Evolutionary conservation across 805 yeast species (phyloP).

Genomic region (Saitoella complicata): DNA sequence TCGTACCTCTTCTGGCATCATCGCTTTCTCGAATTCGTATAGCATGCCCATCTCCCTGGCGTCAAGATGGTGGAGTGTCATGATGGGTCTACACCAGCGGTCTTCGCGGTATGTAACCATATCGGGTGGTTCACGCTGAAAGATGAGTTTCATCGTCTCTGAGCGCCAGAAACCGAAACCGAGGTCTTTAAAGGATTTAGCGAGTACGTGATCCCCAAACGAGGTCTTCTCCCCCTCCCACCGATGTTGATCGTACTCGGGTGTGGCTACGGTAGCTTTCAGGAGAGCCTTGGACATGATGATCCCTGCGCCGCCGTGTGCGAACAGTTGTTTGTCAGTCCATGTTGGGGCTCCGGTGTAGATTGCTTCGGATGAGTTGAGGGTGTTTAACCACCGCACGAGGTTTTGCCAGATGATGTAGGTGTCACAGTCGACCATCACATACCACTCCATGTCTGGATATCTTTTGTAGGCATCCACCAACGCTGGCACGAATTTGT

Average conservation of each 20-base stretch:
- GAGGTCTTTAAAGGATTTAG: conserved; percentile 13
- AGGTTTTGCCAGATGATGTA: conserved; percentile 19
- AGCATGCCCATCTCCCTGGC: conserved; percentile 12
- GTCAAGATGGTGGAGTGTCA: conserved; percentile 20
- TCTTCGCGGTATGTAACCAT: conserved; percentile 6
- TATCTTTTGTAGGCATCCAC: conserved; percentile 19
- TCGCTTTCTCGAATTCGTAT: conserved; percentile 22
- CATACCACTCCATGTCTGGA: conserved; percentile 21
- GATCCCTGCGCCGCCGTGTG: conserved; percentile 27
- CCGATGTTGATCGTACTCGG: conserved; percentile 10
- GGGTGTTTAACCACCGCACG: conserved; percentile 11
- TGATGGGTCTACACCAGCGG: conserved; percentile 20
- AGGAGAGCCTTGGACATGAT: conserved; percentile 21
- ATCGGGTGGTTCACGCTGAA: conserved; percentile 21
- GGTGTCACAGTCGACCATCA: conserved; percentile 23
- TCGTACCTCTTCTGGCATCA: conserved; percentile 5
- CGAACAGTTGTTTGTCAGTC: conserved; percentile 16
- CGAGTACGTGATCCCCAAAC: conserved; percentile 24
- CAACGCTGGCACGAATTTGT: conserved; percentile 24
- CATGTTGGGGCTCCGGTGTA: conserved; percentile 21
- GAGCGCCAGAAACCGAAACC: conserved; percentile 8
- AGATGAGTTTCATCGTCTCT: conserved; percentile 9
- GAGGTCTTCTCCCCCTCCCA: conserved; percentile 15
- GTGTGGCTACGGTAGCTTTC: conserved; percentile 14
- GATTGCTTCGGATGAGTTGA: conserved; percentile 16